phyloP scores from a whole-genome alignment of 2,329 filamentous ascomycete species.

The Neoarthrinium moseri region DNA sequence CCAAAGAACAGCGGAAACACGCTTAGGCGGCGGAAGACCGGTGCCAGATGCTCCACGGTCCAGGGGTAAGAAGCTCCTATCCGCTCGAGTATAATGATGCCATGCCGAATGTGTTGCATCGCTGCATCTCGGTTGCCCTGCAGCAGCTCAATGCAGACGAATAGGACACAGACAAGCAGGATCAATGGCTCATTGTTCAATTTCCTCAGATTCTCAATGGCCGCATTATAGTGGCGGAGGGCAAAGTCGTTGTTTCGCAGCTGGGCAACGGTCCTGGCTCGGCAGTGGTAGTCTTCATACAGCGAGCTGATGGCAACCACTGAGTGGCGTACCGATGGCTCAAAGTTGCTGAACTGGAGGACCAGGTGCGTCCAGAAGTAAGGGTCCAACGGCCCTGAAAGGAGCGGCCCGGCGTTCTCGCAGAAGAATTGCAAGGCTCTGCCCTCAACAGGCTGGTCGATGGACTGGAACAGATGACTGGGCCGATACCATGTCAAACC shows the following conservation, averaged over 20 bases:
- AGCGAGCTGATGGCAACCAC: slow-evolving; percentile 38
- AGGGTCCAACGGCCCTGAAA: slow-evolving; percentile 33
- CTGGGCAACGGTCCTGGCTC: background rate
- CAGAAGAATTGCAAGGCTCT: slow-evolving; percentile 37
- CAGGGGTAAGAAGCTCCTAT: slow-evolving; percentile 23
- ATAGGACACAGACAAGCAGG: slow-evolving; percentile 38
- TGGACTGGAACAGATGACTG: slow-evolving; percentile 23
- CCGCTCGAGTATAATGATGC: slow-evolving; percentile 33
- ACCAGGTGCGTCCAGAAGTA: slow-evolving; percentile 42
- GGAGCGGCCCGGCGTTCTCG: slow-evolving; percentile 31
- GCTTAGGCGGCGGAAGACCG: slow-evolving; percentile 36
- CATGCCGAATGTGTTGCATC: slow-evolving; percentile 36
- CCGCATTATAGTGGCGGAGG: slow-evolving; percentile 39
- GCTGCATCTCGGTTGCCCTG: slow-evolving; percentile 34
- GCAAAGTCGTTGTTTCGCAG: slow-evolving; percentile 27
- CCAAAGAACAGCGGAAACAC: slow-evolving; percentile 39
- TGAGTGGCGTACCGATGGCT: slow-evolving; percentile 36
- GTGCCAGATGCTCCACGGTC: slow-evolving; percentile 29
- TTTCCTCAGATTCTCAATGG: slow-evolving; percentile 32
- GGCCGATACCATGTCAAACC: slow-evolving; percentile 33
- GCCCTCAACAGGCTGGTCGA: slow-evolving; percentile 24
- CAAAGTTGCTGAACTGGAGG: slow-evolving; percentile 33
- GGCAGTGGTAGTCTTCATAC: slow-evolving; percentile 25
- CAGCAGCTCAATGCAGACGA: slow-evolving; percentile 43
- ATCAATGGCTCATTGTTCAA: slow-evolving; percentile 32